These are phyloP conservation scores for Plasmodium knowlesi DNA, from an alignment of 169 alveolate species.

Conservation along the genomic window DNA sequence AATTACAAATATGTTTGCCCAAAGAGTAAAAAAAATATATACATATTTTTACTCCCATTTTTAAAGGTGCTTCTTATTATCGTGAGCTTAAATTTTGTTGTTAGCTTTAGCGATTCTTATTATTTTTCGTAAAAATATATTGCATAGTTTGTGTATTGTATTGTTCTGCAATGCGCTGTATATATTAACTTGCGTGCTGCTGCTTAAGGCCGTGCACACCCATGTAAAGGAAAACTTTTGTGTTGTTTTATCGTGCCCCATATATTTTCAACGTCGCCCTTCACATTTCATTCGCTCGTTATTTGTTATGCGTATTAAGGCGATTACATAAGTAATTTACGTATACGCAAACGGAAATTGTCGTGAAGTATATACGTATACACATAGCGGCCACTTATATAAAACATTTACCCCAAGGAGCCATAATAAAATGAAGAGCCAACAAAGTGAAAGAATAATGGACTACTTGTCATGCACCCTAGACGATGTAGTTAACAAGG, in stretches of 20 bases:
- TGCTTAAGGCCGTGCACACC: not conserved
- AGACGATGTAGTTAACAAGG: slow-evolving; percentile 66
- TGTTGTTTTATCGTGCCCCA: slow-evolving; percentile 1
- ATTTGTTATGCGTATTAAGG: not conserved
- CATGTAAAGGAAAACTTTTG: not conserved
- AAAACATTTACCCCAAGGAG: not conserved
- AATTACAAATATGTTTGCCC: not conserved
- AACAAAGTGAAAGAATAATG: slow-evolving; percentile 66
- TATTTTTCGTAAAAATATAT: not conserved
- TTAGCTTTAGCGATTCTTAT: not conserved
- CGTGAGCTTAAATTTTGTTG: slow-evolving; percentile 5
- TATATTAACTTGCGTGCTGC: not conserved
- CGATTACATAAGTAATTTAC: not conserved
- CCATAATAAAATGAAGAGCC: slow-evolving; percentile 50
- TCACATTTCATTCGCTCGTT: not conserved
- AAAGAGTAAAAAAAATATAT: not conserved
- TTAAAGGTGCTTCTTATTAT: not conserved
- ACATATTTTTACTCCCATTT: not conserved
- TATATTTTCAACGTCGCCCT: not conserved
- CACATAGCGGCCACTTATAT: not conserved
- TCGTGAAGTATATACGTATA: not conserved
- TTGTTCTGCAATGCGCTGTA: not conserved
- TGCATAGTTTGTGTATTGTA: not conserved
- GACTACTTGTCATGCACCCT: slow-evolving; percentile 70
- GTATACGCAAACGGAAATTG: not conserved